Evolutionary conservation across 179 eudicot genomes (phyloP), one percentile per base, ranked within the genome.

Genomic region (Camellia oleifera): DNA sequence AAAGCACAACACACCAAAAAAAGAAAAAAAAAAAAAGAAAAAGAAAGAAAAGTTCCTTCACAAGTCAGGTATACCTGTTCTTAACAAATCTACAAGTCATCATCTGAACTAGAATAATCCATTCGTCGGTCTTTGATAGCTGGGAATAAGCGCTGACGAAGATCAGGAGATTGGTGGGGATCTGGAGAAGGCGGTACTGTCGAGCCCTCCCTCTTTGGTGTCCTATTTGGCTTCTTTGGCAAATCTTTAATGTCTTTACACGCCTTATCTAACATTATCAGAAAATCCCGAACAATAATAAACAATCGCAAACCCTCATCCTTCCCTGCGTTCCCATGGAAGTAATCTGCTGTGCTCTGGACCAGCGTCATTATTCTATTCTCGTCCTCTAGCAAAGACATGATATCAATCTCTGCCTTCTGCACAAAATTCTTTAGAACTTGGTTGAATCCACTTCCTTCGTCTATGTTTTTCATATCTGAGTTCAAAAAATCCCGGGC

Each of bases 281-380:
- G 40, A 54, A 89, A 89, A 62, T 89, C 90, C 13, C 92, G 81
- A n/a, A 89, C 89, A 17, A 86, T 78, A 7, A 87, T 85, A 80
- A 89, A 89, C 75, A 89, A 78, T 0, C 90, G 83, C 44, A 89
- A 77, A 3, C 91, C 90, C 77, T 89, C 92, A 54, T 89, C 92
- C 56, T 86, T 89, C 7, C 83, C 89, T 0, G 89, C 76, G 46
- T 62, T 83, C 23, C 92, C 92, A 75, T 89, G 92, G 83, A 89
- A 89, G 78, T 89, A 89, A 76, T 88, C 92, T 2, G 42, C 82
- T 4, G 91, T 84, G 48, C 75, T 83, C 82, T 88, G 88, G 69
- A 86, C 86, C 77, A 89, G 58, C 9, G 79, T 81, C 26, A 81
- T 77, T 81, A 85, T 86, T 65, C 86, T 82, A 45, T 78, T 70